These are phyloP conservation scores for Russula lepida DNA, from an alignment of 768 basidiomycete genomes.

Conservation along the genomic window DNA sequence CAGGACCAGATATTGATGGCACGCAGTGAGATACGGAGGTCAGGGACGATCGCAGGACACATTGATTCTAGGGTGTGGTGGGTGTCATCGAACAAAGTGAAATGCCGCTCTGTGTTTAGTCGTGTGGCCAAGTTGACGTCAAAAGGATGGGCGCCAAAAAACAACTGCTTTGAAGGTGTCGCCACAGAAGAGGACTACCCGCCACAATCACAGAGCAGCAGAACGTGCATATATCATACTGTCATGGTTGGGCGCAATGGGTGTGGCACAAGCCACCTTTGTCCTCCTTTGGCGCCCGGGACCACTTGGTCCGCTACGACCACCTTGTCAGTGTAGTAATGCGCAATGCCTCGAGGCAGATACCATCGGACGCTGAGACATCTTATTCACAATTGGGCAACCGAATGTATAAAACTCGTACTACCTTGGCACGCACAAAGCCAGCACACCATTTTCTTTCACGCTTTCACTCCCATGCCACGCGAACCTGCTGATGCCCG, in stretches of 20 bases:
- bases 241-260: not conserved
- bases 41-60: not conserved
- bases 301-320: slow-evolving; percentile 2
- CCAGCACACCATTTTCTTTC: not conserved
- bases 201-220: not conserved
- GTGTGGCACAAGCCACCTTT: not conserved
- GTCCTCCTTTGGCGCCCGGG: not conserved
- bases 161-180: not conserved
- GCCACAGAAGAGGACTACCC: not conserved
- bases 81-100: not conserved
- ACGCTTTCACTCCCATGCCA: slow-evolving; percentile 16
- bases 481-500: slow-evolving; percentile 31
- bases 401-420: slow-evolving; percentile 8
- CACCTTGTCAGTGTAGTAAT: slow-evolving; percentile 14
- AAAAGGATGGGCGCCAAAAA: not conserved
- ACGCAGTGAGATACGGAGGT: not conserved
- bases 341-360: slow-evolving; percentile 17
- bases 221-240: not conserved
- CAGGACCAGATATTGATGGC: not conserved
- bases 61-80: not conserved
- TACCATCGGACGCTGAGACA: slow-evolving; percentile 7
- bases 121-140: not conserved
- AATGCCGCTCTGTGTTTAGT: not conserved
- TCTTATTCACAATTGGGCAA: slow-evolving; percentile 11
- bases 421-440: not conserved